Percentiles rank a stretch among this genome's conserved stretches.
Evolutionary conservation across 176 grass and related monocot genomes (phyloP).

Genomic region (Rhynchospora pubera): DNA sequence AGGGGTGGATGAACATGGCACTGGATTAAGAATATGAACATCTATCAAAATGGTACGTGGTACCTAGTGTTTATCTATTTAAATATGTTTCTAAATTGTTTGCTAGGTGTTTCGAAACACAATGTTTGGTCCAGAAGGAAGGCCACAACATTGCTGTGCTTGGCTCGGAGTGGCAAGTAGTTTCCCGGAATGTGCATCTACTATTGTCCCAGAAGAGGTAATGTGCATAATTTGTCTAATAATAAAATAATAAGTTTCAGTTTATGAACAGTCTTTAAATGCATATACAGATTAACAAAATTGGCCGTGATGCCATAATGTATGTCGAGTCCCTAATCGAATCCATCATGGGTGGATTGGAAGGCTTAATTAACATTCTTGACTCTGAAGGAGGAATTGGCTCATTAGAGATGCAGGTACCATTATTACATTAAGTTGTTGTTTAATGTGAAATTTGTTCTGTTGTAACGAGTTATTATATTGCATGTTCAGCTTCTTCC

Average conservation of each 20-base stretch:
- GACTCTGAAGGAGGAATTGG: constrained; percentile 98
- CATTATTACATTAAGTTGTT: constrained; percentile 25
- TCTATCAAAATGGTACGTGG: no score
- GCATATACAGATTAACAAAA: constrained; percentile 61
- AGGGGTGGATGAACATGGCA: neutral
- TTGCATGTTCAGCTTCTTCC: constrained; percentile 67
- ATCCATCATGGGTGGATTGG: constrained; percentile 98
- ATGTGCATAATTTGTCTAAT: neutral
- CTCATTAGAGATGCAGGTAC: constrained; percentile 96
- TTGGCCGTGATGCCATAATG: constrained; percentile 88
- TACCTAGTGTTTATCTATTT: constrained; percentile 10
- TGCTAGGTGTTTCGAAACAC: constrained; percentile 98
- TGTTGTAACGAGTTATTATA: constrained; percentile 10
- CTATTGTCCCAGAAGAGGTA: constrained; percentile 87
- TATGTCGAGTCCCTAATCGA: constrained; percentile 95
- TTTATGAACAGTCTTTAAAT: neutral
- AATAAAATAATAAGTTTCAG: neutral
- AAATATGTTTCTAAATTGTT: constrained; percentile 16
- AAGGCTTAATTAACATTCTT: constrained; percentile 98
- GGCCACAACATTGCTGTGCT: constrained; percentile 90
- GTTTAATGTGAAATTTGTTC: neutral
- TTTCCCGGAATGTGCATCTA: constrained; percentile 97
- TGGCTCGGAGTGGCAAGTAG: constrained; percentile 98
- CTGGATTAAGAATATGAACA: neutral
- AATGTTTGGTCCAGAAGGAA: constrained; percentile 99